Conservation (phyloP, 495 filamentous ascomycete species). For the Pyrenula aspistea region DNA sequence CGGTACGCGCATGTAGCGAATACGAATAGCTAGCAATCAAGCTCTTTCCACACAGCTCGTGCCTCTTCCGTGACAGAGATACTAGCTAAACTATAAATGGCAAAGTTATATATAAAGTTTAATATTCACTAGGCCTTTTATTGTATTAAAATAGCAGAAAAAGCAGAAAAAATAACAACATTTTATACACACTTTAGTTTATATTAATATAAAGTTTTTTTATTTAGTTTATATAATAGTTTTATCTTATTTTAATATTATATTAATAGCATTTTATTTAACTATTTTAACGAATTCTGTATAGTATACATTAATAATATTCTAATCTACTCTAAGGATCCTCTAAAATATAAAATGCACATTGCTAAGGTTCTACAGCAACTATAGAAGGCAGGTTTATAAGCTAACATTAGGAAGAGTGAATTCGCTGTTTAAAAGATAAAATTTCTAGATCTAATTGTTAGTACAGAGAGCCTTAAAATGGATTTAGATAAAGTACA, state of each 20-base stretch:
- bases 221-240: slow-evolving; percentile 5
- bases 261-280: slow-evolving; percentile 1
- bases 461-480: background rate
- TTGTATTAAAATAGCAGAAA: slow-evolving; percentile 1
- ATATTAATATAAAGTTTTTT: slow-evolving; percentile 4
- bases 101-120: slow-evolving; percentile 7
- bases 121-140: slow-evolving; percentile 7
- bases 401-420: slow-evolving; percentile 8
- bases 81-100: slow-evolving; percentile 1
- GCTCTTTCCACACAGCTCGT: no score
- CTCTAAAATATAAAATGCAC: slow-evolving; percentile 2
- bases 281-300: background rate
- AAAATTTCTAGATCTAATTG: background rate
- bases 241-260: background rate
- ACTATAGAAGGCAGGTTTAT: slow-evolving; percentile 7
- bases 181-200: slow-evolving; percentile 5
- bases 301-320: slow-evolving; percentile 6
- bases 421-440: slow-evolving; percentile 5
- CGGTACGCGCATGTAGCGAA: no score
- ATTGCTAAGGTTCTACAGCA: slow-evolving; percentile 1
- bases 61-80: slow-evolving; percentile 2
- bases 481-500: background rate
- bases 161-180: slow-evolving; percentile 1
- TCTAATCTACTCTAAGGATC: slow-evolving; percentile 1
- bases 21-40: no score